Base-by-base conservation (phyloP, 2,329 filamentous ascomycete genomes). In the Clarireedia paspali region DNA sequence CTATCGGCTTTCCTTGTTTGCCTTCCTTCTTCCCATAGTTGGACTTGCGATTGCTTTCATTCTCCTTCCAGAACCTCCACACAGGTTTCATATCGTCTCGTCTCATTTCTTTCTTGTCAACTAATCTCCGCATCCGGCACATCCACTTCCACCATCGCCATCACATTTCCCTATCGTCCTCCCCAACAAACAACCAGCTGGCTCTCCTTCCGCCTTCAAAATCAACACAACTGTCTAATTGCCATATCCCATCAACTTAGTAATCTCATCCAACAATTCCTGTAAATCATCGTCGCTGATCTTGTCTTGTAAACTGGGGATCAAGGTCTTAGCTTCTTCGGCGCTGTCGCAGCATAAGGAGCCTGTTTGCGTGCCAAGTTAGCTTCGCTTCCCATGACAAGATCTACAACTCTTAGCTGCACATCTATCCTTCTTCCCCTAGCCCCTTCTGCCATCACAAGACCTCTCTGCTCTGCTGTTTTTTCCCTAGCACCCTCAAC, bases 271-370 rank as follows among this genome's bases (percentile, higher is more conserved):
- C 57, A 99, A 79, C 57, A 97, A 76, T 60, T 91, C 86, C 72
- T 95, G 87, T 61, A 99, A 74, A 64, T 95, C 89, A 38, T 90
- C 88, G 70, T 97, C 92, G 59, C 81, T 81, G 67, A 97, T 95
- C 75, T 99, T 99, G 72, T 91, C 85, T 64, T 85, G 80, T 50
- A 99, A 73, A 56, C 82, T 96, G 1, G 94, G 95, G 60, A 99
- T 95, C 57, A 99, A 79, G 7, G 90, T 96, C 75, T 96, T 96
- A 59, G 94, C 94, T 74, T 99, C 95, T 69, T 99, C 94, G 57
- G 90, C 87, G 46, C 85, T 87, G 66, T 95, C 91, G 70, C 91
- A 96, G 72, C 91, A 96, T 40, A 99, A 77, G 34, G 89, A 95
- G 36, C 91, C 91, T 95, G 67, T 63, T 68, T 30, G 27, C 38